Percentiles rank a stretch among this genome's conserved stretches.
phyloP scores from a whole-genome alignment of 164 flowering plant species.

The Vitis labrusca region DNA sequence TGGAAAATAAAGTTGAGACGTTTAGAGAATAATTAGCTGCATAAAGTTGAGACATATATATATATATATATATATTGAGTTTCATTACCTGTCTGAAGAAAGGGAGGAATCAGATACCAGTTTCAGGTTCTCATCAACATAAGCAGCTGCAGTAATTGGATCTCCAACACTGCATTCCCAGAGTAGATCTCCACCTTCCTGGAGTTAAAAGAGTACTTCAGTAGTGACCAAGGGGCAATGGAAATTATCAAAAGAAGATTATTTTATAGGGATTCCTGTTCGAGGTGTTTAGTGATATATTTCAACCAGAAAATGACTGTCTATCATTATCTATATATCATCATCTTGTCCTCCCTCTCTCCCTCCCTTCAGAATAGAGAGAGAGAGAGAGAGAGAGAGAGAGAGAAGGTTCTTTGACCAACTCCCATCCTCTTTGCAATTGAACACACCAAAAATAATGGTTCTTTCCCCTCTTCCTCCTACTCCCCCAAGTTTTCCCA shows the following conservation, averaged over 20 bases:
- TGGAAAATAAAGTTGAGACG: constrained; percentile 20
- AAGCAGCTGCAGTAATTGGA: constrained; percentile 87
- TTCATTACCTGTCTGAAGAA: constrained; percentile 54
- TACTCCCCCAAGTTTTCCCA: no score
- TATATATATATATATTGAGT: background rate
- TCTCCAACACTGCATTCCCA: constrained; percentile 72
- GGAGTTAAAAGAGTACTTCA: background rate
- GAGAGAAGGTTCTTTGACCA: no score
- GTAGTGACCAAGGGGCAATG: background rate
- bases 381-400: no score
- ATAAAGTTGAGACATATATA: background rate
- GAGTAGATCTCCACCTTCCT: constrained; percentile 64
- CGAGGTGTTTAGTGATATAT: background rate
- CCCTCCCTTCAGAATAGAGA: no score
- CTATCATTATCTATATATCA: no score
- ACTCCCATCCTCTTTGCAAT: no score
- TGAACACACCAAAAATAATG: no score
- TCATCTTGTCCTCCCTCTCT: no score
- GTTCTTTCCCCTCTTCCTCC: no score
- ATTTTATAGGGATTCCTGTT: background rate
- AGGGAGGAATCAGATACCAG: constrained; percentile 35
- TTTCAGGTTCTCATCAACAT: constrained; percentile 68
- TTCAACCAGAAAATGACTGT: no score
- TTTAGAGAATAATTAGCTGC: background rate
- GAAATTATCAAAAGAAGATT: background rate